phyloP scores from a whole-genome alignment of 2,329 filamentous ascomycete genomes.

The Venturia effusa region DNA sequence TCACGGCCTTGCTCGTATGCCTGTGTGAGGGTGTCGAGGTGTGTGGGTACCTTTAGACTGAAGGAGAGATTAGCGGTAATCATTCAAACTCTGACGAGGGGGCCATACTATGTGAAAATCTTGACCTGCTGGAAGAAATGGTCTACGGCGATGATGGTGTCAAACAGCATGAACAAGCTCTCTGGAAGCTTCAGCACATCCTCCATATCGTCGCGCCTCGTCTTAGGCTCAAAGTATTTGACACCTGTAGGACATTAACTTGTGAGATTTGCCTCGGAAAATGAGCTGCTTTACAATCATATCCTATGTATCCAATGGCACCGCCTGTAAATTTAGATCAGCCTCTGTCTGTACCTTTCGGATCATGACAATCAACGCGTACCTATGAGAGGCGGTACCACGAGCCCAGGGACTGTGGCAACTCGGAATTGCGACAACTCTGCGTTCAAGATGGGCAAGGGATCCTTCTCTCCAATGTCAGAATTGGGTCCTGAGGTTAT shows the following conservation, averaged over 20 bases:
- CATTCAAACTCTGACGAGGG: constrained; percentile 53
- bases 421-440: constrained; percentile 73
- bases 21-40: constrained; percentile 44
- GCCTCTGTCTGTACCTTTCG: neutral
- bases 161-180: constrained; percentile 92
- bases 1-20: constrained; percentile 60
- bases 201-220: constrained; percentile 68
- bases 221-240: constrained; percentile 95
- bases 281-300: constrained; percentile 55
- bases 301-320: constrained; percentile 92
- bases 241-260: constrained; percentile 35
- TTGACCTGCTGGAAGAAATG: constrained; percentile 90
- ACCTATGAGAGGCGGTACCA: constrained; percentile 66
- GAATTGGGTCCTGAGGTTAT: constrained; percentile 81
- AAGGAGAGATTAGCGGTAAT: neutral
- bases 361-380: neutral
- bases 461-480: constrained; percentile 66
- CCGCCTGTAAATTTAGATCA: constrained; percentile 45
- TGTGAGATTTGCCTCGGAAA: neutral
- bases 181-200: constrained; percentile 85
- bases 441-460: constrained; percentile 68
- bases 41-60: constrained; percentile 24
- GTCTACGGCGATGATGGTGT: constrained; percentile 89
- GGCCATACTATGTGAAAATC: constrained; percentile 65
- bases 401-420: constrained; percentile 70